Conservation (phyloP, 1,284 basidiomycete species). For the Ceratobasidium sp. region DNA sequence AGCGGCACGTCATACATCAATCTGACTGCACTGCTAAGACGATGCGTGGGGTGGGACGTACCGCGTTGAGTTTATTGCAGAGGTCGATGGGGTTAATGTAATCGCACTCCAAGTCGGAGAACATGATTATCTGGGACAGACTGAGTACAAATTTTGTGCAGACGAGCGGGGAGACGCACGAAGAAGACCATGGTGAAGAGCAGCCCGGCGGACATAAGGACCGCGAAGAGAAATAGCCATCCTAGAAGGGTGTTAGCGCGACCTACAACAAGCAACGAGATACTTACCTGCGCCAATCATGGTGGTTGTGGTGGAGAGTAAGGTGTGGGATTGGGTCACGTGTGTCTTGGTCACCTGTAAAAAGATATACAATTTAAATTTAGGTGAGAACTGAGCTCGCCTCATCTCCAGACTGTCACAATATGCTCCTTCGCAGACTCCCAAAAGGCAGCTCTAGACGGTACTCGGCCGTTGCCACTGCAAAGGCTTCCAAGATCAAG, state of each 20-base stretch:
- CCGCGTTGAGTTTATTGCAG: slow-evolving; percentile 99
- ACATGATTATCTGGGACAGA: slow-evolving; percentile 93
- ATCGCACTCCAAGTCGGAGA: slow-evolving; percentile 97
- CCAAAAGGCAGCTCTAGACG: slow-evolving; percentile 36
- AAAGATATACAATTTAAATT: slow-evolving; percentile 12
- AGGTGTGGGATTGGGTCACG: slow-evolving; percentile 37
- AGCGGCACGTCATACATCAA: slow-evolving; percentile 28
- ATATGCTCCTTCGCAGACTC: slow-evolving; percentile 31
- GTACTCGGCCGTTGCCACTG: slow-evolving; percentile 19
- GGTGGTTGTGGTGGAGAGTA: slow-evolving; percentile 39
- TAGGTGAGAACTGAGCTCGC: neutral
- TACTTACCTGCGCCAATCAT: slow-evolving; percentile 41
- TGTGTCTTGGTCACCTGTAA: slow-evolving; percentile 12
- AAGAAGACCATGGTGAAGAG: slow-evolving; percentile 99
- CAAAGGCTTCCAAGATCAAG: neutral
- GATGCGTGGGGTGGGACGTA: slow-evolving; percentile 55
- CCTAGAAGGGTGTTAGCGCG: slow-evolving; percentile 60
- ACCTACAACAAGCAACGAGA: neutral
- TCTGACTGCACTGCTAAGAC: neutral
- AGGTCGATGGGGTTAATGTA: slow-evolving; percentile 99
- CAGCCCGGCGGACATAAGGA: slow-evolving; percentile 90
- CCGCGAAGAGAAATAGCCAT: slow-evolving; percentile 94
- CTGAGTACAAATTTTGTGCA: slow-evolving; percentile 32
- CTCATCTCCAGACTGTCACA: neutral
- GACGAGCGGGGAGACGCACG: slow-evolving; percentile 65